Evolutionary conservation across 2,329 filamentous ascomycete genomes (phyloP).

Genomic region (Clarireedia hainanense): DNA sequence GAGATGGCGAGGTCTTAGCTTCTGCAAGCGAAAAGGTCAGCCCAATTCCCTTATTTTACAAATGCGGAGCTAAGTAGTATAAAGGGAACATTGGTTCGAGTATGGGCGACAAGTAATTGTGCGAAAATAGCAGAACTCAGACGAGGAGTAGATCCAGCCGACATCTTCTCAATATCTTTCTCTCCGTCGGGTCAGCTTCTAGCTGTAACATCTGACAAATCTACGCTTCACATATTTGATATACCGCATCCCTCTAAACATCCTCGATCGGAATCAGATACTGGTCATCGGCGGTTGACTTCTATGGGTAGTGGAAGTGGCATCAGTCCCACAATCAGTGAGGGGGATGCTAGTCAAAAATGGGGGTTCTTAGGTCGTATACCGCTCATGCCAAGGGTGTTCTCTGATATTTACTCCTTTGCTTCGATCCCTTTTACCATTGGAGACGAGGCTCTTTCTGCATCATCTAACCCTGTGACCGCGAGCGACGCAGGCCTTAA

Average conservation of each 20-base stretch:
- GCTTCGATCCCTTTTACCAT: constrained; percentile 74
- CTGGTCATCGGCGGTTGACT: constrained; percentile 27
- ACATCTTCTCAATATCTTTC: constrained; percentile 81
- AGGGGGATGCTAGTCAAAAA: constrained; percentile 55
- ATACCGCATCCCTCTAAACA: constrained; percentile 51
- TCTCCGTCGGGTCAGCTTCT: constrained; percentile 73
- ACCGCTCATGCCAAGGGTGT: constrained; percentile 75
- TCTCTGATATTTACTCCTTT: constrained; percentile 86
- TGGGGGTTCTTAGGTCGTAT: constrained; percentile 82
- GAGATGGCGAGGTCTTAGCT: constrained; percentile 72
- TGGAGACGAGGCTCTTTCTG: constrained; percentile 66
- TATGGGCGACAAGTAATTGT: constrained; percentile 75
- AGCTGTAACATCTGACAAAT: constrained; percentile 93
- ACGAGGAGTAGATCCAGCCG: constrained; percentile 79
- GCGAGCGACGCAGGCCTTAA: constrained; percentile 36
- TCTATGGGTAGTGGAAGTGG: constrained; percentile 24
- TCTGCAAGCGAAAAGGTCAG: constrained; percentile 76
- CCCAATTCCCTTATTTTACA: constrained; percentile 1
- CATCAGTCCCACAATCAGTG: constrained; percentile 28
- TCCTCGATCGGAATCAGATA: constrained; percentile 28
- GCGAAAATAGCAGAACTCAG: constrained; percentile 78
- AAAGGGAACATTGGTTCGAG: constrained; percentile 79
- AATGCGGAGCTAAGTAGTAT: neutral
- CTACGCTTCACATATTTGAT: constrained; percentile 90
- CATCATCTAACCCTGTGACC: constrained; percentile 41